Base-by-base conservation (phyloP, 768 basidiomycete species). In the Termitomyces sp. region DNA sequence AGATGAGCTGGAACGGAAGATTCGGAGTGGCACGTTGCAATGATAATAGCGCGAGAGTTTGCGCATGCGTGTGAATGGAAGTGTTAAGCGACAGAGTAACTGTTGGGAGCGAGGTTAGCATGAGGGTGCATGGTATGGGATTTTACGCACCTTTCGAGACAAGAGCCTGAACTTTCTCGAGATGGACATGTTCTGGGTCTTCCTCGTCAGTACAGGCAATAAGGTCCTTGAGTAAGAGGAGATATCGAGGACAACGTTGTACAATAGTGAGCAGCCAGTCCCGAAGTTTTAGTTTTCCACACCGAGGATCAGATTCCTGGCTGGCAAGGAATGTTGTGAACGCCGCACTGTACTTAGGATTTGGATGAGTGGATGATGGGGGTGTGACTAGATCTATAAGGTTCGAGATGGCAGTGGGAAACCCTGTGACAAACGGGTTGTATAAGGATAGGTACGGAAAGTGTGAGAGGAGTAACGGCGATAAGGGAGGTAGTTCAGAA, bases 361-460 rank as follows among this genome's bases (percentile, higher is more conserved):
- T 79, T 4, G 74, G 65, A 47, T 71, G 65, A 62, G 65, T 57
- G n/a, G 71, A 55, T 2, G 78, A 69, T 24, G 78, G 67, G 5
- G 77, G 69, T 0, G 80, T 75, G 5, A 80, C 75, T n/a, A 88
- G 74, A 36, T 79, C 74, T 5, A 77, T 70, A 51, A 92, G 76
- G 14, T 84, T 73, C 1, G 84, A 73, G 9, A 92, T 76, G 20
- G 86, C 79, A 2, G 83, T 72, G 7, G 89, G 81, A 67, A 93
- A 95, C 0, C 88, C 78, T 12, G 90, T 88, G 52, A 94, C 79
- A 64, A 93, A 94, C 0, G 89, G 92, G 18, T 82, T 90, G 72
- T 94, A 94, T 18, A 94, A 76, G 4, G 92, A 92, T 16, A 94
- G 77, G 67, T 93, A 95, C 0, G 92, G 93, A 60, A 94, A 91